Conservation (phyloP, 2,329 filamentous ascomycete genomes). For the Epichloe gansuensis region DNA sequence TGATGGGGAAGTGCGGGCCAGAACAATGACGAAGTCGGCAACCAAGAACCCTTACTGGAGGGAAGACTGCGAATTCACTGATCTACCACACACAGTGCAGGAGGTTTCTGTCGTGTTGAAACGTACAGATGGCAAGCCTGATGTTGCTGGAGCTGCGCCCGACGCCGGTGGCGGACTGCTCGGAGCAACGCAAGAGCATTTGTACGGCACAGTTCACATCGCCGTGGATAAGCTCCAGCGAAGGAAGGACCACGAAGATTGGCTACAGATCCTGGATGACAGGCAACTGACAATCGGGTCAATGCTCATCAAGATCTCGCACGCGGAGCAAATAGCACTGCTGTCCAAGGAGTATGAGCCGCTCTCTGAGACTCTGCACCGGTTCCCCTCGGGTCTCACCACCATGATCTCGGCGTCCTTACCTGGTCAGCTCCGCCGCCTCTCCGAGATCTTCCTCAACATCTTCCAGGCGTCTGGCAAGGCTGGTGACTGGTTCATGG, state of each 20-base stretch:
- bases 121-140: conserved; percentile 39
- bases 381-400: conserved; percentile 72
- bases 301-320: conserved; percentile 68
- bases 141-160: conserved; percentile 27
- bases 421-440: conserved; percentile 60
- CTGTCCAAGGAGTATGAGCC: conserved; percentile 74
- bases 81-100: conserved; percentile 57
- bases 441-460: conserved; percentile 79
- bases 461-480: conserved; percentile 88
- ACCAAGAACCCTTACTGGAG: conserved; percentile 71
- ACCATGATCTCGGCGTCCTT: conserved; percentile 71
- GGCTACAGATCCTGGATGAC: conserved; percentile 72
- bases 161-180: not conserved
- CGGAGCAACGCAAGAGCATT: conserved; percentile 26
- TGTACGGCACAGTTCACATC: conserved; percentile 68
- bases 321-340: conserved; percentile 83
- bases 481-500: conserved; percentile 80
- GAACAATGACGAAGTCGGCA: conserved; percentile 58
- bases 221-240: conserved; percentile 65
- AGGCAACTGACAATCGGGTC: conserved; percentile 67
- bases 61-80: conserved; percentile 65
- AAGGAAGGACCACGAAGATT: conserved; percentile 70
- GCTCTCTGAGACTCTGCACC: conserved; percentile 71
- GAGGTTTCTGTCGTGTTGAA: conserved; percentile 62
- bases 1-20: conserved; percentile 65